Base-by-base conservation (phyloP, 2,329 filamentous ascomycete species). In the Venturia aucupariae region DNA sequence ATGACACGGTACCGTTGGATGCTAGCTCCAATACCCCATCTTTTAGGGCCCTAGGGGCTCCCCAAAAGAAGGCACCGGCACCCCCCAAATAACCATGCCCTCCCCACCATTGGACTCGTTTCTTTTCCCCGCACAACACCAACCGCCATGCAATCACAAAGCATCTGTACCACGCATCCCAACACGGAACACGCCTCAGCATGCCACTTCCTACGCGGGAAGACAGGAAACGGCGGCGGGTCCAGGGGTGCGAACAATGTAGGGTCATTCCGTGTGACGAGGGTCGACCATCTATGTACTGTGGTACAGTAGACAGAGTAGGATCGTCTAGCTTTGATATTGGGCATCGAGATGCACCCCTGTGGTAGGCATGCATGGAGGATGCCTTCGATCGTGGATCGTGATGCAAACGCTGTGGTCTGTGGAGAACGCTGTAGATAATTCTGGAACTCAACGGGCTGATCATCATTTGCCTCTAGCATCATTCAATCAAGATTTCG, bases 11-110 rank as follows among this genome's bases (percentile, higher is more conserved):
- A 5, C 7, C 44, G 4, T 7, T n/a, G 5, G 19, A 24, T 3
- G 6, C 44, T 48, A 24, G 44, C 44, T 8, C 44, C 46, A 4
- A 15, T 51, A 51, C 46, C 46, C 46, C 46, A 51, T 51, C 46
- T 51, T 51, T 51, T 51, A 51, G 46, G 44, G 44, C 44, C 44
- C n/a, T n/a, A n/a, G n/a, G n/a, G n/a, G n/a, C n/a, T n/a, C n/a
- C n/a, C n/a, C n/a, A n/a, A n/a, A n/a, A n/a, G n/a, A n/a, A n/a
- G n/a, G n/a, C n/a, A n/a, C n/a, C n/a, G n/a, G n/a, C n/a, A n/a
- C n/a, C n/a, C n/a, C n/a, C n/a, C n/a, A n/a, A n/a, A n/a, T n/a
- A n/a, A n/a, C n/a, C n/a, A n/a, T n/a, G n/a, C n/a, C n/a, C n/a
- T n/a, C n/a, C 11, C 39, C 13, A 11, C 48, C 24, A 32, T 32